Conservation (phyloP, 176 grass and related monocot species). For the Rhipidocladum racemiflorum region DNA sequence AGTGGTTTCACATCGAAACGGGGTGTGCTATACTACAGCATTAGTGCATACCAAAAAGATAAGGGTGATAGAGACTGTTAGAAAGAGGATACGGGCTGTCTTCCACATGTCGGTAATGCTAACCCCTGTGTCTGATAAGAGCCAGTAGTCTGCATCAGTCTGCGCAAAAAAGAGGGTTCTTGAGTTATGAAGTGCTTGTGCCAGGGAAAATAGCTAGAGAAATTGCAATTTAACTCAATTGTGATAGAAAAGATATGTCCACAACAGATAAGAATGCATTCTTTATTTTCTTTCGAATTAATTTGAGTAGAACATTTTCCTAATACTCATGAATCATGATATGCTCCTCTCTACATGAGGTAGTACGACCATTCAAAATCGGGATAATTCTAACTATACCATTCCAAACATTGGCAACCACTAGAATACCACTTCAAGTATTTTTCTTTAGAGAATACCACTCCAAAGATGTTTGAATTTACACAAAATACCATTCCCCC, state of each 20-base stretch:
- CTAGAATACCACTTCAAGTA: too few relatives aligned
- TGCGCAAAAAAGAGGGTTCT: constrained; percentile 36
- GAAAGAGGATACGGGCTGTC: constrained; percentile 75
- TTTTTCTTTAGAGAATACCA: too few relatives aligned
- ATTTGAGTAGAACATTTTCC: background rate
- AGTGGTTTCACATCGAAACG: constrained; percentile 16
- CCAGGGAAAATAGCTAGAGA: background rate
- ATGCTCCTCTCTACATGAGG: too few relatives aligned
- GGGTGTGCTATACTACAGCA: background rate
- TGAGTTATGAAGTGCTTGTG: background rate
- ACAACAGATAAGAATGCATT: background rate
- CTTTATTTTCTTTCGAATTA: constrained; percentile 8
- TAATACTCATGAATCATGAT: too few relatives aligned
- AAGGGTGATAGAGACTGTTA: background rate
- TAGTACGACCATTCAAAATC: too few relatives aligned
- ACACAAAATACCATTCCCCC: too few relatives aligned
- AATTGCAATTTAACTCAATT: background rate
- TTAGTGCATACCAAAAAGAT: background rate
- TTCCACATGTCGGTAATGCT: constrained; percentile 94
- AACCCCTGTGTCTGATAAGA: constrained; percentile 73
- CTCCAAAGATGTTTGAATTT: too few relatives aligned
- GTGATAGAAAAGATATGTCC: constrained; percentile 14
- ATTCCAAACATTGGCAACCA: too few relatives aligned
- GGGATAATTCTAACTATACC: too few relatives aligned
- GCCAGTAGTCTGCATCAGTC: constrained; percentile 87